Evolutionary conservation across 1,139 yeast genomes (phyloP).

Genomic region (Lodderomyces elongisporus): DNA sequence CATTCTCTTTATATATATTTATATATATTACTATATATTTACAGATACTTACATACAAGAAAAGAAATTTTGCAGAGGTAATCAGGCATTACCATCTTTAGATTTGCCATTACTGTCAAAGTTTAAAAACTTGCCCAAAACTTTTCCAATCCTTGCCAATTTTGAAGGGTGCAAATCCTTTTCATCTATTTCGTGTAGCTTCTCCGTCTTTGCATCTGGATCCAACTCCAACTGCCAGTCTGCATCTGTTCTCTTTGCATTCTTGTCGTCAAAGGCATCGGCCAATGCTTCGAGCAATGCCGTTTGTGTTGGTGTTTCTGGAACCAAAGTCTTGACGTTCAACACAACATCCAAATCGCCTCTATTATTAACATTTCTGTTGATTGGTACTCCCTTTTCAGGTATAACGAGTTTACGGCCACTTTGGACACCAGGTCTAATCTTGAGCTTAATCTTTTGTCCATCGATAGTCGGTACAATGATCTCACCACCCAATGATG

Average conservation of each 20-base stretch:
- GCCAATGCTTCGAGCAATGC: slow-evolving; percentile 95
- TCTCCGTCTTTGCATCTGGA: slow-evolving; percentile 26
- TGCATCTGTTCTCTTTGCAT: slow-evolving; percentile 69
- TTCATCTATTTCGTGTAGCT: too few species aligned
- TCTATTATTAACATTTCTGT: slow-evolving; percentile 54
- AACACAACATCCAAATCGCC: slow-evolving; percentile 80
- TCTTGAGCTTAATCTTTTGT: slow-evolving; percentile 65
- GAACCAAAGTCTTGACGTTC: slow-evolving; percentile 65
- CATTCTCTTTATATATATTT: too few species aligned
- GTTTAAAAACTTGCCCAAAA: too few species aligned
- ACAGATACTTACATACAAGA: too few species aligned
- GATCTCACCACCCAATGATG: slow-evolving; percentile 89
- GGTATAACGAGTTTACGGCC: slow-evolving; percentile 76
- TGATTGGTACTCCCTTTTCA: slow-evolving; percentile 81
- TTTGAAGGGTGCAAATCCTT: slow-evolving; percentile 53
- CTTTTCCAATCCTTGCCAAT: slow-evolving; percentile 56
- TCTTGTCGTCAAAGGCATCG: slow-evolving; percentile 74
- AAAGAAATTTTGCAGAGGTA: too few species aligned
- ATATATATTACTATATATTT: too few species aligned
- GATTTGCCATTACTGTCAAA: too few species aligned
- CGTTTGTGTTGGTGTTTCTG: slow-evolving; percentile 81
- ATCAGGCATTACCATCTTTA: slow-evolving; percentile 5
- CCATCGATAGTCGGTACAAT: slow-evolving; percentile 86
- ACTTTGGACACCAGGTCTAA: slow-evolving; percentile 82
- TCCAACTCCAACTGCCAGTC: slow-evolving; percentile 50